Evolutionary conservation across 306 rosid species (phyloP).

Genomic region (Cucumis cinereus): DNA sequence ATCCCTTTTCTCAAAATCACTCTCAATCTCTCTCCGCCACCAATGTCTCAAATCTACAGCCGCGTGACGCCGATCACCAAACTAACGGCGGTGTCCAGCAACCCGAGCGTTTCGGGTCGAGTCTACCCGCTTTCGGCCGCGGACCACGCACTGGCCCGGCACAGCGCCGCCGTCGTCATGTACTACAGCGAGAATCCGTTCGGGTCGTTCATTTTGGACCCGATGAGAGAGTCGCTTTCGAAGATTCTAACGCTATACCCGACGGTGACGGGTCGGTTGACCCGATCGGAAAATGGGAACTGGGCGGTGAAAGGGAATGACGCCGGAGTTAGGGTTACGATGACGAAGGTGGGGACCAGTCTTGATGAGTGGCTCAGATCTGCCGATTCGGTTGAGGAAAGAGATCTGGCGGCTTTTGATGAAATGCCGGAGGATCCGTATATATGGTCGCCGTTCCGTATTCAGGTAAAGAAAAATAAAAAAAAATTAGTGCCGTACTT

Average conservation of each 20-base stretch:
- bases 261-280: constrained; percentile 44
- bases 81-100: constrained; percentile 55
- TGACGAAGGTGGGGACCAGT: constrained; percentile 36
- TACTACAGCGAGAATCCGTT: constrained; percentile 36
- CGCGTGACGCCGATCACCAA: constrained; percentile 25
- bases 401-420: constrained; percentile 34
- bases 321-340: constrained; percentile 44
- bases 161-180: constrained; percentile 30
- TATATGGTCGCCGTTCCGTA: constrained; percentile 46
- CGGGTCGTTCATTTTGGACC: constrained; percentile 36
- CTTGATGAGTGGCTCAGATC: constrained; percentile 51
- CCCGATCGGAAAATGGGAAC: constrained; percentile 18
- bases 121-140: constrained; percentile 18
- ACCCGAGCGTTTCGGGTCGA: constrained; percentile 20
- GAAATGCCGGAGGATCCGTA: constrained; percentile 38
- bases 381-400: constrained; percentile 28
- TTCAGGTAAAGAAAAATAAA: constrained; percentile 36
- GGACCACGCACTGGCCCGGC: constrained; percentile 47
- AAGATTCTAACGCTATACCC: constrained; percentile 37
- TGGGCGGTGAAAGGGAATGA: constrained; percentile 53
- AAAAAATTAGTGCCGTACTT: too few species aligned
- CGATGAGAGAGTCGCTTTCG: constrained; percentile 29
- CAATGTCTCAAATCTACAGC: background rate
- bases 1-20: background rate
- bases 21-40: background rate